These are phyloP conservation scores for Triadica sebifera DNA, from an alignment of 345 rosid species.

Conservation along the genomic window DNA sequence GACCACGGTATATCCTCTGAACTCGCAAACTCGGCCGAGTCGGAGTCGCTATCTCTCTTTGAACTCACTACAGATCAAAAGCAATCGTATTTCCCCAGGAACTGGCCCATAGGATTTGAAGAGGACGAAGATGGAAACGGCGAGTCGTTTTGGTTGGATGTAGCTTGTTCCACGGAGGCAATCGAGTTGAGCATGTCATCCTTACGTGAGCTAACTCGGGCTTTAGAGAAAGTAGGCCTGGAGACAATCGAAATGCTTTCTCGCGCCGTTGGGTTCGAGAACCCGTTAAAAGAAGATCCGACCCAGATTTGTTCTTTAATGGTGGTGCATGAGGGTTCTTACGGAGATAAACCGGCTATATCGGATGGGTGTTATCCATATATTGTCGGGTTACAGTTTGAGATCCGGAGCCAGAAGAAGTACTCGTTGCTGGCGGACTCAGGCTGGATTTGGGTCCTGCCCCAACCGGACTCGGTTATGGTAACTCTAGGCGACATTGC, in stretches of 20 bases:
- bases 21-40: slow-evolving; percentile 62
- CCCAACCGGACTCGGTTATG: slow-evolving; percentile 59
- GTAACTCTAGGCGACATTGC: slow-evolving; percentile 72
- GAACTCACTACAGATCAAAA: slow-evolving; percentile 41
- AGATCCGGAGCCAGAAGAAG: slow-evolving; percentile 44
- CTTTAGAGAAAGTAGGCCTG: slow-evolving; percentile 54
- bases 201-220: slow-evolving; percentile 42
- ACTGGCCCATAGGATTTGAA: slow-evolving; percentile 78
- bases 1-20: slow-evolving; percentile 38
- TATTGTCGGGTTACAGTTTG: slow-evolving; percentile 62
- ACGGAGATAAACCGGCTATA: slow-evolving; percentile 30
- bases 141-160: slow-evolving; percentile 59
- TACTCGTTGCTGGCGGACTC: slow-evolving; percentile 48
- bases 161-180: slow-evolving; percentile 35
- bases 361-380: slow-evolving; percentile 71
- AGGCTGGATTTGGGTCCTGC: slow-evolving; percentile 49
- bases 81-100: slow-evolving; percentile 47
- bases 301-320: slow-evolving; percentile 47
- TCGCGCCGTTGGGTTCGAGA: slow-evolving; percentile 44
- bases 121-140: slow-evolving; percentile 33
- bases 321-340: slow-evolving; percentile 45
- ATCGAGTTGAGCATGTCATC: slow-evolving; percentile 38
- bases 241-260: slow-evolving; percentile 48
- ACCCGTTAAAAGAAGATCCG: slow-evolving; percentile 49
- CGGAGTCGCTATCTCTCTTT: slow-evolving; percentile 50